A percentile compares a stretch with the other conserved stretches of the same genome.
Conservation (phyloP, 352 stramenopile genomes). For the Phytophthora multivora region DNA sequence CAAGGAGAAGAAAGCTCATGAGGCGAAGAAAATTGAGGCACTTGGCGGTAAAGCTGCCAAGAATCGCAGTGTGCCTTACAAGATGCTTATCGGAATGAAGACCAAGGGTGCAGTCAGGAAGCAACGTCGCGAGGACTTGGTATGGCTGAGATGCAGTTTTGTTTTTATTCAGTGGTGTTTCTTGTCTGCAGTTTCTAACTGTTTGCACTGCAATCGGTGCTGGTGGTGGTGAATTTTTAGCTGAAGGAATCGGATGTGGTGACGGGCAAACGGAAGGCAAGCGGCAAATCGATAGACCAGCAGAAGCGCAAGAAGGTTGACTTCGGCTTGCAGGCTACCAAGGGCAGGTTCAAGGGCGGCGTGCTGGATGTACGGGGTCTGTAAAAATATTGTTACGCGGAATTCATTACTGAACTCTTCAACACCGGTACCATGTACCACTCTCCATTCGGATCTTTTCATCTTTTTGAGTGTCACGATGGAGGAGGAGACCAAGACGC, state of each 20-base stretch:
- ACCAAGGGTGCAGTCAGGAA: conserved; percentile 63
- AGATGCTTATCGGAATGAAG: conserved; percentile 75
- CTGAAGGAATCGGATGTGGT: conserved; percentile 74
- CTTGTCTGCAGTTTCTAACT: not conserved
- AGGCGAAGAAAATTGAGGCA: conserved; percentile 74
- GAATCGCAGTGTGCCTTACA: conserved; percentile 67
- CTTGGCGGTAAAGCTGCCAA: conserved; percentile 67
- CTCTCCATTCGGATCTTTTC: conserved; percentile 13
- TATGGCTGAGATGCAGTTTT: conserved; percentile 22
- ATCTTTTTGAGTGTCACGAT: conserved; percentile 5
- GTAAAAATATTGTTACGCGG: conserved; percentile 33
- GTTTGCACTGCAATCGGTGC: not conserved
- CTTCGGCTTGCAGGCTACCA: conserved; percentile 76
- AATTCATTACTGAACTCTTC: conserved; percentile 9
- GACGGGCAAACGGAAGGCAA: conserved; percentile 65
- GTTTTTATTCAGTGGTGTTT: too few relatives aligned
- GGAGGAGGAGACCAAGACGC: conserved; percentile 13
- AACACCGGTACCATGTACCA: conserved; percentile 17
- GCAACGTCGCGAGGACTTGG: conserved; percentile 60
- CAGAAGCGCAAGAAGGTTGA: conserved; percentile 77
- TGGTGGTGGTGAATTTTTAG: conserved; percentile 29
- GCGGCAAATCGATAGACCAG: conserved; percentile 43
- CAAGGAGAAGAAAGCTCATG: conserved; percentile 80
- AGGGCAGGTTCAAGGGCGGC: conserved; percentile 75
- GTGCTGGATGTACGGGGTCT: conserved; percentile 70